Base-by-base conservation (phyloP, 192 early-diverging fungal genomes). In the Backusella tuberculispora region DNA sequence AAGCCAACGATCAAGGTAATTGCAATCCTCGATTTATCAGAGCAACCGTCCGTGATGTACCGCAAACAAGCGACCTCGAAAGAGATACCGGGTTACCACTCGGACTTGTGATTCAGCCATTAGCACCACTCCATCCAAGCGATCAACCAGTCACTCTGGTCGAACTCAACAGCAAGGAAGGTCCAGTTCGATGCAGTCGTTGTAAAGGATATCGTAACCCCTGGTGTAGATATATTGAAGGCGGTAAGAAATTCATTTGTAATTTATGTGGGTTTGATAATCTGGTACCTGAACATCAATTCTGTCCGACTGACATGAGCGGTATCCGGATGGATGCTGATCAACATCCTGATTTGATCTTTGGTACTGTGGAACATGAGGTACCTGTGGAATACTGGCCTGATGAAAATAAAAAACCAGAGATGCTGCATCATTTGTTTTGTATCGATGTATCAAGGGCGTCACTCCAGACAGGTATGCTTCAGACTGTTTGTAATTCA, bases 131-230 rank as follows among this genome's bases (percentile, higher is more conserved):
- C 50, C 89, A 88, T 38, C 79, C 89, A 29, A 87, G 89, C 14
- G 97, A 99, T 83, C 83, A 87, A 15, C 93, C 93, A 1, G 83
- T 98, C 7, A 88, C 90, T 38, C 79, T 94, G 17, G 92, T 96
- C 40, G 92, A 95, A 69, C 92, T 92, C 85, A 60, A 26, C n/a
- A 24, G 12, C 13, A 95, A 93, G 47, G 77, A 86, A 7, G 98
- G 97, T 0, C 98, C 98, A 3, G 81, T 93, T 47, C 90, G 98
- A 45, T 99, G 98, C 80, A 78, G 85, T 66, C 90, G 96, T 4
- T 99, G 98, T 87, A 93, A 93, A 50, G 95, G 91, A 3, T 99
- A 99, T 78, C 89, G 98, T 75, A 99, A 99, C 79, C 94, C 96
- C 14, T 91, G 88, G 81, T 92, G 94, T 79, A 79, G 82, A 41